These are phyloP conservation scores for Aspergillus ochraceus DNA, from an alignment of 2,329 filamentous ascomycete genomes.

Conservation along the genomic window DNA sequence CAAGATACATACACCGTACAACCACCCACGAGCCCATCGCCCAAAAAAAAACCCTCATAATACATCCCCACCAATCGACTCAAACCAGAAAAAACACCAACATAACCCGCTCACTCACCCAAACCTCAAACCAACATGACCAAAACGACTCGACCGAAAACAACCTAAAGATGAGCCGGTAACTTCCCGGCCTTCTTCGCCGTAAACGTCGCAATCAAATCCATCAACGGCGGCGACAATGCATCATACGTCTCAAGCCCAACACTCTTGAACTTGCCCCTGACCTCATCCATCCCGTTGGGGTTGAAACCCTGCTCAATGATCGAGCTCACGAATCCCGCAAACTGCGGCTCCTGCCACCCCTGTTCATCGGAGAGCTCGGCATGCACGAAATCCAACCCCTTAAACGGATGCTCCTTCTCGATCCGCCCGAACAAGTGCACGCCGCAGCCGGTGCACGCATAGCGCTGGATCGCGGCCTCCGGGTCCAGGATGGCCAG, in stretches of 20 bases:
- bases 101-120: no score
- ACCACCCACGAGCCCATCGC: no score
- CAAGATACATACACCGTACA: no score
- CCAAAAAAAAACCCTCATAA: neutral
- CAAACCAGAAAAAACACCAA: no score
- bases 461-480: slow-evolving; percentile 62
- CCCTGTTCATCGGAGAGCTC: slow-evolving; percentile 61
- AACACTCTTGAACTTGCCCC: slow-evolving; percentile 52
- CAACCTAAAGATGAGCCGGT: slow-evolving; percentile 18
- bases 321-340: slow-evolving; percentile 66
- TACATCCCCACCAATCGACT: neutral
- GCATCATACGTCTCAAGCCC: slow-evolving; percentile 65
- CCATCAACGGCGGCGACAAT: slow-evolving; percentile 64
- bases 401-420: slow-evolving; percentile 65
- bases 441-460: slow-evolving; percentile 61
- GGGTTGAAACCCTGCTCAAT: slow-evolving; percentile 68
- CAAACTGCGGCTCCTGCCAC: slow-evolving; percentile 73
- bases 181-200: slow-evolving; percentile 47
- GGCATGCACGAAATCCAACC: slow-evolving; percentile 67
- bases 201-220: slow-evolving; percentile 57
- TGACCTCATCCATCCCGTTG: slow-evolving; percentile 55
- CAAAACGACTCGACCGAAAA: no score
- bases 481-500: slow-evolving; percentile 55
- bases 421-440: slow-evolving; percentile 67
- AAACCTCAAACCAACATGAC: neutral